Percentiles rank a stretch among this genome's conserved stretches.
Conservation (phyloP, 768 basidiomycete species). For the Auriscalpium microsporum region DNA sequence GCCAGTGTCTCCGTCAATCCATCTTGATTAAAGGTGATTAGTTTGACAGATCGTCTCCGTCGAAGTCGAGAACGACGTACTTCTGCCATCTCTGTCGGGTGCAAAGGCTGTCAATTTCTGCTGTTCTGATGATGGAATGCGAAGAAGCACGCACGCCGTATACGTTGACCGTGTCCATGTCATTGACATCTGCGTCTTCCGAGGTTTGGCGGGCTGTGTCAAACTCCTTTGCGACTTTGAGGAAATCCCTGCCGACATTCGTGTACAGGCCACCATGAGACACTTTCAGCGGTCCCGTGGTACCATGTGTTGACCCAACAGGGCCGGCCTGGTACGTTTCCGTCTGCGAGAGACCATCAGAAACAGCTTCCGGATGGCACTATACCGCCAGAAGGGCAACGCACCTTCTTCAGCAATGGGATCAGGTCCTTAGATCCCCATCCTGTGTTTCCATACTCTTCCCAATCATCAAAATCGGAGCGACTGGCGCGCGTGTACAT, state of each 20-base stretch:
- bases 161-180: constrained; percentile 16
- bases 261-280: constrained; percentile 21
- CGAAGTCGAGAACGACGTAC: not conserved
- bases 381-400: not conserved
- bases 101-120: not conserved
- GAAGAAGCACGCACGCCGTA: constrained; percentile 15
- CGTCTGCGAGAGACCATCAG: constrained; percentile 16
- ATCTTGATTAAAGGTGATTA: not conserved
- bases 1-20: not conserved
- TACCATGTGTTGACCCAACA: constrained; percentile 33
- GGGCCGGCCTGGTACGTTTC: constrained; percentile 30
- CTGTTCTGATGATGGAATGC: not conserved
- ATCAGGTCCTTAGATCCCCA: constrained; percentile 53
- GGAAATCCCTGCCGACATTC: constrained; percentile 19
- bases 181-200: constrained; percentile 13
- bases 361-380: not conserved
- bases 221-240: constrained; percentile 18
- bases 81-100: constrained; percentile 25
- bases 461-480: constrained; percentile 63
- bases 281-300: constrained; percentile 34
- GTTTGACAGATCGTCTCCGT: not conserved
- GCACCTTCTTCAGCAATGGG: constrained; percentile 49
- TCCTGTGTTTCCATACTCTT: constrained; percentile 42
- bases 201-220: constrained; percentile 15
- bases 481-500: constrained; percentile 51